These are phyloP conservation scores for Linnemannia schmuckeri DNA, from an alignment of 192 early-diverging fungal species.

Conservation along the genomic window DNA sequence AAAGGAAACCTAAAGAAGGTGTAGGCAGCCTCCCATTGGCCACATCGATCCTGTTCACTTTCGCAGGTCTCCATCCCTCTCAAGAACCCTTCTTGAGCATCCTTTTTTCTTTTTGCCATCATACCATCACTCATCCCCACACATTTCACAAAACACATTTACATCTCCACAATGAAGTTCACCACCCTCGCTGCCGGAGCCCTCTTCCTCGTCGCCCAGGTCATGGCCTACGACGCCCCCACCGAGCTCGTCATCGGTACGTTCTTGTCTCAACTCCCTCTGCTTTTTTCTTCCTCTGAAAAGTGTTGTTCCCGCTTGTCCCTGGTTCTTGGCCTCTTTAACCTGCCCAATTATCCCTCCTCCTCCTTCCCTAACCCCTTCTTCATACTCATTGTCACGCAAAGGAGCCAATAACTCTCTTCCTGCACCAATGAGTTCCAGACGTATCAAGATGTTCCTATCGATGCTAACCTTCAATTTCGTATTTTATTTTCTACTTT, in stretches of 20 bases:
- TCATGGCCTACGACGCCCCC: constrained; percentile 49
- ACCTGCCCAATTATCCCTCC: background rate
- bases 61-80: background rate
- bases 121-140: constrained; percentile 26
- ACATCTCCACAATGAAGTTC: constrained; percentile 47
- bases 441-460: background rate
- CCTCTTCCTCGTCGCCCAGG: constrained; percentile 41
- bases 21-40: constrained; percentile 19
- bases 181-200: constrained; percentile 41
- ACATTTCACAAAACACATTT: constrained; percentile 3
- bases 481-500: background rate
- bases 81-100: background rate
- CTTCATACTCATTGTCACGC: background rate
- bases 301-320: background rate
- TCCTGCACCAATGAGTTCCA: background rate
- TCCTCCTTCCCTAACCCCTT: background rate
- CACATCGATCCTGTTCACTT: background rate
- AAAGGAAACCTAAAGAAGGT: background rate
- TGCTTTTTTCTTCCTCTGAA: background rate
- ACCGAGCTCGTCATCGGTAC: constrained; percentile 39
- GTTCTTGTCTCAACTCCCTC: background rate
- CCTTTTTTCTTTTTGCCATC: background rate
- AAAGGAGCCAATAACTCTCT: background rate
- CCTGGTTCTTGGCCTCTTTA: background rate
- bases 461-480: background rate